A percentile compares a stretch with the other conserved stretches of the same genome.
These are phyloP conservation scores for Diaporthe citrichinensis DNA, from an alignment of 2,329 filamentous ascomycete species.

Conservation along the genomic window DNA sequence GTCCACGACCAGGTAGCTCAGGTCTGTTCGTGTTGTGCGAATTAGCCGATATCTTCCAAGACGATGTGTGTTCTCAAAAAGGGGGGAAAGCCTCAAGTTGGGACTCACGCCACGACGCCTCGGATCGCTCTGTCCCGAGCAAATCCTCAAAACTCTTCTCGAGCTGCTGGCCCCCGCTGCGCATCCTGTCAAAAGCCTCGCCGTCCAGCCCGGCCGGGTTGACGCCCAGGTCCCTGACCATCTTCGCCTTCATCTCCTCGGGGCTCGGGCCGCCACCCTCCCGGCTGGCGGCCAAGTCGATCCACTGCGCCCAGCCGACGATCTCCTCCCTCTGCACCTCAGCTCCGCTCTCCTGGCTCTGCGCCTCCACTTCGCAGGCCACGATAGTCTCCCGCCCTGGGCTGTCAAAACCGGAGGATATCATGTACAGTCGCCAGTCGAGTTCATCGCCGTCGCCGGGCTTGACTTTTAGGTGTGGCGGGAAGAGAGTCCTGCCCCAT, in stretches of 20 bases:
- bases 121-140: not conserved
- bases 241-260: conserved; percentile 1
- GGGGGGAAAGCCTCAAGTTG: too few species aligned
- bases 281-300: not conserved
- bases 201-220: conserved; percentile 25
- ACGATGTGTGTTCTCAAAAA: not conserved
- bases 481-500: conserved; percentile 35
- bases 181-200: conserved; percentile 1
- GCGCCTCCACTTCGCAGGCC: not conserved
- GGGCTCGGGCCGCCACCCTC: not conserved
- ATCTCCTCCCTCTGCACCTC: conserved; percentile 15
- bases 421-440: conserved; percentile 28
- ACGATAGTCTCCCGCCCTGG: conserved; percentile 3
- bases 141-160: conserved; percentile 7
- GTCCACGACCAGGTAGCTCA: conserved; percentile 46
- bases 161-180: not conserved
- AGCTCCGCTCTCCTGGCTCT: too few species aligned
- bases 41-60: not conserved
- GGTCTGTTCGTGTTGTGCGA: conserved; percentile 38
- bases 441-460: conserved; percentile 22
- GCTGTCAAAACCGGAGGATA: not conserved
- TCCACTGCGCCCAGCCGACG: conserved; percentile 38
- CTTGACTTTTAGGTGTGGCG: not conserved
- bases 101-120: not conserved
- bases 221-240: not conserved